Percentiles rank a stretch among this genome's conserved stretches.
Conservation (phyloP, 805 yeast species). For the Candida ortonii region DNA sequence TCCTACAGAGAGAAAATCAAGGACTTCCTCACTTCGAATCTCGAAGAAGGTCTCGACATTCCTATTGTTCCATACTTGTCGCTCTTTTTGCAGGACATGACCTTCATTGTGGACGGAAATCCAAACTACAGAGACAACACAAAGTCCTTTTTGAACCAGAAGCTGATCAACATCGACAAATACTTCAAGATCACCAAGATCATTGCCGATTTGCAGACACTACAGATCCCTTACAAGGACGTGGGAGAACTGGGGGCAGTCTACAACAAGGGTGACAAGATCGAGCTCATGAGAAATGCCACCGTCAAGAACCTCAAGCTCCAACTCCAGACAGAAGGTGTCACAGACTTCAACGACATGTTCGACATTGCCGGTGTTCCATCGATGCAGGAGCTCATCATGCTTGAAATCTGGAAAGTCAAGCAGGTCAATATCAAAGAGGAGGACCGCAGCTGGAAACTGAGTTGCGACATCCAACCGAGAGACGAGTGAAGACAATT, state of each 20-base stretch:
- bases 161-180: slow-evolving; percentile 71
- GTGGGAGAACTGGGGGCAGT: slow-evolving; percentile 30
- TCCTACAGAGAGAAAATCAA: slow-evolving; percentile 64
- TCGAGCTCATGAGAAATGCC: slow-evolving; percentile 28
- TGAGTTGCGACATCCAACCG: slow-evolving; percentile 62
- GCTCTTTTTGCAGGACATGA: slow-evolving; percentile 71
- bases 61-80: slow-evolving; percentile 78
- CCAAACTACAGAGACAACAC: slow-evolving; percentile 59
- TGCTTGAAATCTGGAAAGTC: slow-evolving; percentile 70
- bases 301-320: slow-evolving; percentile 27
- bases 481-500: slow-evolving; percentile 33
- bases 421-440: slow-evolving; percentile 56
- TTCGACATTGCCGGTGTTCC: slow-evolving; percentile 40
- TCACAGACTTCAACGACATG: slow-evolving; percentile 28
- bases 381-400: slow-evolving; percentile 53
- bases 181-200: slow-evolving; percentile 64
- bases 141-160: slow-evolving; percentile 49
- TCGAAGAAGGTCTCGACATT: slow-evolving; percentile 39
- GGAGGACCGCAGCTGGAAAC: slow-evolving; percentile 69
- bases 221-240: slow-evolving; percentile 59
- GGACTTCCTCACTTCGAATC: slow-evolving; percentile 50
- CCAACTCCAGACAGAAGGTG: slow-evolving; percentile 16
- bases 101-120: slow-evolving; percentile 82
- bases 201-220: slow-evolving; percentile 61
- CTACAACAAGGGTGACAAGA: slow-evolving; percentile 24